Evolutionary conservation across 2,329 filamentous ascomycete genomes (phyloP).

Genomic region (Fusarium veterinarium): DNA sequence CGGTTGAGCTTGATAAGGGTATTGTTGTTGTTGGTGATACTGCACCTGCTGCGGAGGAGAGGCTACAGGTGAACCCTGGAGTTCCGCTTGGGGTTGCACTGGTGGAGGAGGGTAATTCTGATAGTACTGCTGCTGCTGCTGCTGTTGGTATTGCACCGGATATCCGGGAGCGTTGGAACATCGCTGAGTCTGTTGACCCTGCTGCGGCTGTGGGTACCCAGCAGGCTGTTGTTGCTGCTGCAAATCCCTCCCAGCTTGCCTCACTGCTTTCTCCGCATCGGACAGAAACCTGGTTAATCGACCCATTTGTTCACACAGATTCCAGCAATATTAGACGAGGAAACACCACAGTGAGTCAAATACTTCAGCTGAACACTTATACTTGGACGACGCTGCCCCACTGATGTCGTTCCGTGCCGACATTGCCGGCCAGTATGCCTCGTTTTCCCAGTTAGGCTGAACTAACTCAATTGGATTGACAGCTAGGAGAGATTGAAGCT

Average conservation of each 20-base stretch:
- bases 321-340: too few species aligned
- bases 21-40: neutral
- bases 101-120: neutral
- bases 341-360: neutral
- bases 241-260: neutral
- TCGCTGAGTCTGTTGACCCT: neutral
- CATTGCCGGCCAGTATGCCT: neutral
- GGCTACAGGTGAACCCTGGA: neutral
- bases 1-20: neutral
- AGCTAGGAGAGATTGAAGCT: neutral
- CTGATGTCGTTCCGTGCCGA: neutral
- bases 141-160: neutral
- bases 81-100: neutral
- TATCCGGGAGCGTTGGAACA: neutral
- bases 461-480: neutral
- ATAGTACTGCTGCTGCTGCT: neutral
- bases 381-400: neutral
- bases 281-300: neutral
- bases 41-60: neutral
- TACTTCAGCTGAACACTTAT: neutral
- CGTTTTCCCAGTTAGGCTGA: neutral
- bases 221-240: neutral
- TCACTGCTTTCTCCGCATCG: neutral
- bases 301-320: neutral
- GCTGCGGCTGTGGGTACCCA: neutral